Base-by-base conservation (phyloP, 1,284 basidiomycete species). In the Papiliotrema fonsecae region DNA sequence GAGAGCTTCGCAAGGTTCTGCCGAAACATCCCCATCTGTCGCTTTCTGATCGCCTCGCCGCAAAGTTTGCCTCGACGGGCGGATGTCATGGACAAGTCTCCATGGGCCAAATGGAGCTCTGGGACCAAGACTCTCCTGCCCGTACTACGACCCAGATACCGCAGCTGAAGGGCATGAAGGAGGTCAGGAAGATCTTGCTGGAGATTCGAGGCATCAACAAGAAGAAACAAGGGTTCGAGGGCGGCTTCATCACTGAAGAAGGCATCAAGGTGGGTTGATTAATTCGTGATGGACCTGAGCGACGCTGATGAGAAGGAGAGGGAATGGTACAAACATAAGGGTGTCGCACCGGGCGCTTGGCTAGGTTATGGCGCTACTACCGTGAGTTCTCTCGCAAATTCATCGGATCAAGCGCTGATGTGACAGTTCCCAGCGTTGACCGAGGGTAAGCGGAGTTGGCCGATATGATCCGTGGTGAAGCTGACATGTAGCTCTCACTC, bases 331-430 rank as follows among this genome's bases (percentile, higher is more conserved):
- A 78, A 78, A 65, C 87, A 93, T 72, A 78, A 94, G 44, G 88
- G 81, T 35, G 88, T 92, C 31, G 88, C 90, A 5, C 92, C 93
- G 6, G 92, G 91, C 24, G 85, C 86, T 62, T 92, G 86, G 83
- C 79, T 89, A 26, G 87, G 89, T 3, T 93, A 94, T 64, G 90
- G 88, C 27, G 88, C 72, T 4, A 74, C 70, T 6, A 72, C 69
- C 21, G 66, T 67, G 48, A 54, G 65, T 60, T 22, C n/a, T 25
- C 21, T 31, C 19, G 22, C 10, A 9, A 24, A 25, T 13, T 18
- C 13, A 13, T 21, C 10, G 6, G 30, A 35, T 24, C 39, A 13
- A 10, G 4, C 13, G 42, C 48, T 44, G 25, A 49, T 19, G 19
- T n/a, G 6, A 11, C 40, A 45, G 45, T 79, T 93, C 64, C 91